Percentiles rank a stretch among this genome's conserved stretches.
phyloP scores from a whole-genome alignment of 768 basidiomycete species.

The Rubroboletus satanas region DNA sequence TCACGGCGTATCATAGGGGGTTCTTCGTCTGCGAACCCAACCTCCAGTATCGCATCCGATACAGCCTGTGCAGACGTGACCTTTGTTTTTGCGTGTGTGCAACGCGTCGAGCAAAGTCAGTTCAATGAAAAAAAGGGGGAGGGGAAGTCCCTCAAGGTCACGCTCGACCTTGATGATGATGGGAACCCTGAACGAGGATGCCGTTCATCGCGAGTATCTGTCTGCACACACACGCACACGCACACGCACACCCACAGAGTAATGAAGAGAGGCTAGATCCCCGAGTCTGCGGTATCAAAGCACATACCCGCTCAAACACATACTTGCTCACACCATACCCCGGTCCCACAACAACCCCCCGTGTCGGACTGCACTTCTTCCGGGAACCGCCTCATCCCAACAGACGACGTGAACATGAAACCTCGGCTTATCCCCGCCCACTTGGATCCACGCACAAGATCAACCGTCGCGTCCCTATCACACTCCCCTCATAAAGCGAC shows the following conservation, averaged over 20 bases:
- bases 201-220: conserved; percentile 31
- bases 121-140: too few relatives aligned
- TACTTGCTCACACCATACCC: conserved; percentile 38
- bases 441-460: conserved; percentile 29
- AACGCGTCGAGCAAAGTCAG: neutral
- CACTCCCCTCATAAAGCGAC: conserved; percentile 49
- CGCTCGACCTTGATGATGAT: too few relatives aligned
- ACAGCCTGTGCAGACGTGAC: conserved; percentile 23
- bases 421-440: conserved; percentile 25
- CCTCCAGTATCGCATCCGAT: conserved; percentile 24
- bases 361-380: conserved; percentile 31
- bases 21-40: conserved; percentile 22
- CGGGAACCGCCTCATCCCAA: conserved; percentile 29
- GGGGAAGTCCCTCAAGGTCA: too few relatives aligned
- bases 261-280: neutral
- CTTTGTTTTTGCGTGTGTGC: neutral
- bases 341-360: conserved; percentile 27
- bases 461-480: conserved; percentile 38
- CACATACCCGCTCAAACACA: conserved; percentile 19
- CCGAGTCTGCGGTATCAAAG: neutral
- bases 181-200: conserved; percentile 27
- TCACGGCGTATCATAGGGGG: conserved; percentile 18
- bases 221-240: neutral
- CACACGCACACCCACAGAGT: too few relatives aligned
- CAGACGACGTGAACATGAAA: conserved; percentile 42